A percentile compares a stretch with the other conserved stretches of the same genome.
phyloP scores from a whole-genome alignment of 164 flowering plant species.

The Tinospora cordifolia region DNA sequence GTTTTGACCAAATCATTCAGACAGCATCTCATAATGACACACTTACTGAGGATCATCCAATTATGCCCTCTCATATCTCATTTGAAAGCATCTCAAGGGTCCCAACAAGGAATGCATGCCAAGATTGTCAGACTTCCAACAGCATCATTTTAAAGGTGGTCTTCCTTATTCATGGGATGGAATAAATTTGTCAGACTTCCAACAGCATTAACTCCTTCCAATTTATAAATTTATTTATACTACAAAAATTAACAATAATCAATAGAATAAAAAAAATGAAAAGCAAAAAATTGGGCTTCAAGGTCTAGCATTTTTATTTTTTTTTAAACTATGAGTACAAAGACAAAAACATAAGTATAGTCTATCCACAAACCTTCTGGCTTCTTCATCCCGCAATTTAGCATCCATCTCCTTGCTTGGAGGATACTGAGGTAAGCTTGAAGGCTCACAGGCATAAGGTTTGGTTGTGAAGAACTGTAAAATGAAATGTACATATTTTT shows the following conservation, averaged over 20 bases:
- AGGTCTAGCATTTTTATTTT: too few relatives aligned
- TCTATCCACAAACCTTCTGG: slow-evolving; percentile 53
- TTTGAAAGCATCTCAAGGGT: too few relatives aligned
- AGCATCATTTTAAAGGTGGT: too few relatives aligned
- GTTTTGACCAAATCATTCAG: too few relatives aligned
- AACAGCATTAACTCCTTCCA: not conserved
- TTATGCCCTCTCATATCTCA: too few relatives aligned
- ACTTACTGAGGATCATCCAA: too few relatives aligned
- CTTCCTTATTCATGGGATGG: not conserved
- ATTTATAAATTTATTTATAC: not conserved
- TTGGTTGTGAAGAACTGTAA: slow-evolving; percentile 71
- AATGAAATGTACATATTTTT: slow-evolving; percentile 3
- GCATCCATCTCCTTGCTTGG: slow-evolving; percentile 99
- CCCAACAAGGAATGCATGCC: too few relatives aligned
- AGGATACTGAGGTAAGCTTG: slow-evolving; percentile 87
- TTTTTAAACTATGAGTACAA: not conserved
- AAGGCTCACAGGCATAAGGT: slow-evolving; percentile 92
- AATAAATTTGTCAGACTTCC: not conserved
- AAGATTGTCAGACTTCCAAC: too few relatives aligned
- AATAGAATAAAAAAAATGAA: too few relatives aligned
- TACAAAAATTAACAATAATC: not conserved
- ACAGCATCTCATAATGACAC: too few relatives aligned
- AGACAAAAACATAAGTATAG: not conserved
- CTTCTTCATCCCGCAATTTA: slow-evolving; percentile 85
- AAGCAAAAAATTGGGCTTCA: too few relatives aligned